Percentiles rank a stretch among this genome's conserved stretches.
Conservation (phyloP, 2,329 filamentous ascomycete genomes). For the Epichloe sp. region DNA sequence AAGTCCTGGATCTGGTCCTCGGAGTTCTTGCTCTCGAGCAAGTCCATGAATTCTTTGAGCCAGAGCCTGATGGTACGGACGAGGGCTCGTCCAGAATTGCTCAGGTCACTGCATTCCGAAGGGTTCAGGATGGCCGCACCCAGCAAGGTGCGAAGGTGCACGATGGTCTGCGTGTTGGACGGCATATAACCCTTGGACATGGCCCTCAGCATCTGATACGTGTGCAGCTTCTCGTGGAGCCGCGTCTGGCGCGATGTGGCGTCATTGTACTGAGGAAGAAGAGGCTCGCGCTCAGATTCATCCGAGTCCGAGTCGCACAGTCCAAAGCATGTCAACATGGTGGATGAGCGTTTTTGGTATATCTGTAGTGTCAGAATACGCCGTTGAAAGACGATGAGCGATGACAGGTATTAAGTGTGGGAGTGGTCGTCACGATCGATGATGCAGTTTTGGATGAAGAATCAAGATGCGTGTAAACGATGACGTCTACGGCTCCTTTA, state of each 20-base stretch:
- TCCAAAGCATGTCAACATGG: conserved; percentile 53
- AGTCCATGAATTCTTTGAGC: conserved; percentile 68
- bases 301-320: conserved; percentile 30
- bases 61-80: conserved; percentile 59
- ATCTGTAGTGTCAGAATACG: background rate
- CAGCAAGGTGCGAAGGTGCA: conserved; percentile 67
- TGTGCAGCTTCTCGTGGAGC: conserved; percentile 81
- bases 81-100: conserved; percentile 61
- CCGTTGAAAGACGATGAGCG: background rate
- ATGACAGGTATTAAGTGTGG: background rate
- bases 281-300: conserved; percentile 54
- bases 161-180: conserved; percentile 70
- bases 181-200: conserved; percentile 80
- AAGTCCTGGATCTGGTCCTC: conserved; percentile 84
- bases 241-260: conserved; percentile 66
- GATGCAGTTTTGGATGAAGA: background rate
- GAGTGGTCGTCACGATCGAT: background rate
- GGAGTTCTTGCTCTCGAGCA: conserved; percentile 70
- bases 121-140: conserved; percentile 68
- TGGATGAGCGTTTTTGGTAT: background rate
- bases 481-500: background rate
- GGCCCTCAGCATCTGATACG: conserved; percentile 82
- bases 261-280: conserved; percentile 72
- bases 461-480: background rate
- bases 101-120: conserved; percentile 49